Percentiles rank a stretch among this genome's conserved stretches.
phyloP scores from a whole-genome alignment of 139 green algal genomes.

The Coelastrella sp. region DNA sequence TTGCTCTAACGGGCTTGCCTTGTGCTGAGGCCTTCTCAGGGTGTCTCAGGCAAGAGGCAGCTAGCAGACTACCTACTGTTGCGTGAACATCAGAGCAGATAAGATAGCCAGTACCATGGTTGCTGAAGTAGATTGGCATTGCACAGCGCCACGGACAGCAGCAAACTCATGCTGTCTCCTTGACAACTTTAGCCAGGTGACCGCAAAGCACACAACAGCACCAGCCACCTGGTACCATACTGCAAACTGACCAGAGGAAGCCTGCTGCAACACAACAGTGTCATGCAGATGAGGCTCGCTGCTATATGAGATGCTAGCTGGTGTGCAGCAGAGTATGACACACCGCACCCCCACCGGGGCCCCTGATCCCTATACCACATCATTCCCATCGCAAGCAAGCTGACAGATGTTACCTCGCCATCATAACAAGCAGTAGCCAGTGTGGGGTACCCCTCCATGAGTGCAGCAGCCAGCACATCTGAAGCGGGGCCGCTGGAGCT shows the following conservation, averaged over 20 bases:
- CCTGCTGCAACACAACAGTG: too few species aligned
- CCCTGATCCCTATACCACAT: not conserved
- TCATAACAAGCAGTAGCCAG: conserved; percentile 34
- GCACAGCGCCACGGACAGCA: too few species aligned
- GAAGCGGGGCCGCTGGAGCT: not conserved
- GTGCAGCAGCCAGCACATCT: conserved; percentile 25
- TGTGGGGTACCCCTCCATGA: conserved; percentile 31
- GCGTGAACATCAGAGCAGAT: not conserved
- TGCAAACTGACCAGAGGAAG: too few species aligned
- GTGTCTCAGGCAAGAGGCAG: conserved; percentile 2
- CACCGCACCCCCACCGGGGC: not conserved
- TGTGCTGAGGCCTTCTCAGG: conserved; percentile 8
- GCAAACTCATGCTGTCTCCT: too few species aligned
- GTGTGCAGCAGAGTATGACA: not conserved
- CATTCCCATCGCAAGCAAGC: not conserved
- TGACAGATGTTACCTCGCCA: conserved; percentile 8
- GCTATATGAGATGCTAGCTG: too few species aligned
- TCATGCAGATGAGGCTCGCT: too few species aligned
- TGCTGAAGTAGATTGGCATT: too few species aligned
- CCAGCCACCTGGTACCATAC: too few species aligned
- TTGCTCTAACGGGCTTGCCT: not conserved
- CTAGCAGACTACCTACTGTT: not conserved
- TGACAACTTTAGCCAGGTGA: too few species aligned
- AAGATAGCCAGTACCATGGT: too few species aligned
- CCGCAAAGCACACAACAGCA: too few species aligned